Percentiles rank a stretch among this genome's conserved stretches.
phyloP scores from a whole-genome alignment of 2,329 filamentous ascomycete species.

The Venturia aucupariae region DNA sequence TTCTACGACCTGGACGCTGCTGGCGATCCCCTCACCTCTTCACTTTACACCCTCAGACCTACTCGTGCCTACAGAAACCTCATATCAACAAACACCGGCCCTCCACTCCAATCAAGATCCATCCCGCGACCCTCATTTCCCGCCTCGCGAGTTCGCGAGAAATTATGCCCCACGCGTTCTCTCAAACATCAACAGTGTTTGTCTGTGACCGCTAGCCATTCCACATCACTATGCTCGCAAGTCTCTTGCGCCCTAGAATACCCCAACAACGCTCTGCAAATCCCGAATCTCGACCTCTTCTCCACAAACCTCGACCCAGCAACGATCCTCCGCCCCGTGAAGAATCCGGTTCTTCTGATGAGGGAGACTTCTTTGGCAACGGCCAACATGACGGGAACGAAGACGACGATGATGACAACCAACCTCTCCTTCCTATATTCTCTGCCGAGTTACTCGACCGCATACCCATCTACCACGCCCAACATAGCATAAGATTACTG shows the following conservation, averaged over 20 bases:
- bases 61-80: not conserved
- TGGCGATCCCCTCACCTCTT: not conserved
- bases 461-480: slow-evolving; percentile 81
- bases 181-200: not conserved
- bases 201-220: not conserved
- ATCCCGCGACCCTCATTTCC: not conserved
- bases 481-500: slow-evolving; percentile 78
- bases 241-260: slow-evolving; percentile 8
- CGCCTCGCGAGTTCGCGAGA: not conserved
- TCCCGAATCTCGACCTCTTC: not conserved
- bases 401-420: slow-evolving; percentile 23
- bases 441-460: slow-evolving; percentile 46
- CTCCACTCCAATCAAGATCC: not conserved
- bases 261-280: not conserved
- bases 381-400: slow-evolving; percentile 22
- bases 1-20: not conserved
- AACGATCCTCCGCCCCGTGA: slow-evolving; percentile 7
- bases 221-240: slow-evolving; percentile 10
- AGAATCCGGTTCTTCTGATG: slow-evolving; percentile 13
- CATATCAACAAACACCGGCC: not conserved
- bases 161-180: not conserved
- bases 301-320: not conserved
- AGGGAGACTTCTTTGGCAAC: slow-evolving; percentile 21
- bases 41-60: not conserved
- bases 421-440: slow-evolving; percentile 32